Evolutionary conservation across 2,329 filamentous ascomycete species (phyloP).

Genomic region (Plenodomus biglobosus): DNA sequence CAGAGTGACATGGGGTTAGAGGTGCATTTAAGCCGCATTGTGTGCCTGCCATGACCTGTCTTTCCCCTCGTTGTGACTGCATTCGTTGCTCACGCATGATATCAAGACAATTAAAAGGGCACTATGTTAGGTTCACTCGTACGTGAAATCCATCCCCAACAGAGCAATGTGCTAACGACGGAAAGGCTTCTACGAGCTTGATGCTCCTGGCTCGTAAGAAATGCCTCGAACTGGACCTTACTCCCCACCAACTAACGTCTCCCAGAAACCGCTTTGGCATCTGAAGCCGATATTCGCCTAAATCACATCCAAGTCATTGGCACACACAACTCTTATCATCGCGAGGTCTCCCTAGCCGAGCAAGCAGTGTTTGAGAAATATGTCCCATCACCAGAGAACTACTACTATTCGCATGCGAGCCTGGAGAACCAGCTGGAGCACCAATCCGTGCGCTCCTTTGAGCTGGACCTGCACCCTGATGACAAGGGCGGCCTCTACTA

Average conservation of each 20-base stretch:
- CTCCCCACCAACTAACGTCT: conserved; percentile 2
- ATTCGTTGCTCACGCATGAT: neutral
- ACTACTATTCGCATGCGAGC: conserved; percentile 53
- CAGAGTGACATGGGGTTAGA: conserved; percentile 5
- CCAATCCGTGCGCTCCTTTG: conserved; percentile 52
- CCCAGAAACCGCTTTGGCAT: conserved; percentile 16
- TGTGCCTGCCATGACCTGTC: conserved; percentile 8
- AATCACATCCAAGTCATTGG: conserved; percentile 57
- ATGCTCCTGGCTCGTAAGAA: conserved; percentile 24
- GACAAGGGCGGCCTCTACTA: conserved; percentile 53
- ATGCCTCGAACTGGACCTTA: no score
- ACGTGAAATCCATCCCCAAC: neutral
- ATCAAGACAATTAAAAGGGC: neutral
- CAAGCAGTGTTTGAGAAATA: conserved; percentile 46
- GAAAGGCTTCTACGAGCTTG: conserved; percentile 18
- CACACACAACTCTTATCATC: conserved; percentile 57
- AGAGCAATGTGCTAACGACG: conserved; percentile 7
- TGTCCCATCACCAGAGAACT: conserved; percentile 44
- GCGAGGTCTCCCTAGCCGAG: conserved; percentile 49
- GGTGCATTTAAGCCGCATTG: conserved; percentile 12
- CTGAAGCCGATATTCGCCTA: conserved; percentile 45
- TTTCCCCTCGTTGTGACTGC: conserved; percentile 1
- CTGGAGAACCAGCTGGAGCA: conserved; percentile 50
- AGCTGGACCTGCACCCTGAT: conserved; percentile 55
- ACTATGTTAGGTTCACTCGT: conserved; percentile 20